Conservation (phyloP, 2,329 filamentous ascomycete genomes). For the Pseudogymnoascus sp. region DNA sequence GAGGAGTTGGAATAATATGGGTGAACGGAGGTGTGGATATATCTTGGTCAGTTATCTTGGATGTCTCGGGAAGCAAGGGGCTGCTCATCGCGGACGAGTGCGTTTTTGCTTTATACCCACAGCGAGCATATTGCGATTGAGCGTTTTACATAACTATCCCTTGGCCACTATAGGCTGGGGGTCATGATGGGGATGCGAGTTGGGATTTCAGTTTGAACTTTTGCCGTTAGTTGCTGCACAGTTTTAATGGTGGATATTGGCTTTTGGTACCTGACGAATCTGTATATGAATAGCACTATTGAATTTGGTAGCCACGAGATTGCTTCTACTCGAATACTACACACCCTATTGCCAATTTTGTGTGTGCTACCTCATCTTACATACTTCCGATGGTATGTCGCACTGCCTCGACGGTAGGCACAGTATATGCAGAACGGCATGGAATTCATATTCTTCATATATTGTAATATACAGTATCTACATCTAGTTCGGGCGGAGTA, state of each 20-base stretch:
- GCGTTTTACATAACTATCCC: not conserved
- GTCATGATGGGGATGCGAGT: not conserved
- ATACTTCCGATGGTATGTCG: not conserved
- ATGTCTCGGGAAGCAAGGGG: not conserved
- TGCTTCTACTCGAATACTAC: not conserved
- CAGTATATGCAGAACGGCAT: conserved; percentile 3
- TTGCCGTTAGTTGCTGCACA: not conserved
- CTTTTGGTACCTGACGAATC: not conserved
- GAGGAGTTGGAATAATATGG: not conserved
- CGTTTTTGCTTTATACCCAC: not conserved
- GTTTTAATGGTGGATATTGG: not conserved
- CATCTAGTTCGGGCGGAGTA: conserved; percentile 19
- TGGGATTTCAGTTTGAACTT: not conserved
- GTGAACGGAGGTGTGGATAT: not conserved
- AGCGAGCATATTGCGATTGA: not conserved
- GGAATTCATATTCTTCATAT: conserved; percentile 9
- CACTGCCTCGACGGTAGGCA: not conserved
- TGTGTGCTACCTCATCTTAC: not conserved
- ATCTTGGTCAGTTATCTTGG: not conserved
- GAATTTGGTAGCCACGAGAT: not conserved
- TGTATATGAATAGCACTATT: not conserved
- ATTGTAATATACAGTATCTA: conserved; percentile 10
- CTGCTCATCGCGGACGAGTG: not conserved
- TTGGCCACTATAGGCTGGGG: not conserved
- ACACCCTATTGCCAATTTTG: not conserved